Base-by-base conservation (phyloP, 768 basidiomycete genomes). In the Pleurotus eryngii region DNA sequence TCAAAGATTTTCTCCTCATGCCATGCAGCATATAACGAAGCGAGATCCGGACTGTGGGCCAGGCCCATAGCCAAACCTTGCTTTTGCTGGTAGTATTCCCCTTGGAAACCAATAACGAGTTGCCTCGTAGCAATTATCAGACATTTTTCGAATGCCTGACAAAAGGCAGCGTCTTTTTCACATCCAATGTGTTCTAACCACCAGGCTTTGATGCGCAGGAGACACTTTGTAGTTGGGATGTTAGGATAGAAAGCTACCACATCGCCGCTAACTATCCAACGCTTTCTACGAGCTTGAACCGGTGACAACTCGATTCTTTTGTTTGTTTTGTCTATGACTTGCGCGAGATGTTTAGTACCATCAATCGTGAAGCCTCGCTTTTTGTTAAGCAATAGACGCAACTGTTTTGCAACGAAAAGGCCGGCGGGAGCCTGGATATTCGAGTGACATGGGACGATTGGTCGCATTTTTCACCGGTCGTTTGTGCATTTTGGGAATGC, bases 181-280 rank as follows among this genome's bases (percentile, higher is more conserved):
- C 46, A 30, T 38, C 49, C 39, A 18, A 49, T 8, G 38, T 49
- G 48, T 22, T 57, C 43, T 49, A 48, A 35, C 59, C 61, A 22
- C 14, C 57, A 17, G 17, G 63, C 53, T 6, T 35, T 18, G 4
- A 65, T 60, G n/a, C 69, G 64, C 18, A 53, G 59, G 2, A 67
- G 24, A 46, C 62, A 66, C n/a, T 37, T 22, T 12, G 64, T 43
- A 0, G 65, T 6, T 7, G 65, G 59, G 4, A 72, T 61, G 38
- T 70, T 69, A 0, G 72, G 70, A 47, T 73, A 73, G 46, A 63
- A 73, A 1, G 72, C 70, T 9, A 71, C 69, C 42, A 73, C 67
- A 60, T 73, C 71, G 26, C 72, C 70, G 3, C 68, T 67, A 1
- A 72, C 67, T 8, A 73, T 56, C 24, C 40, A 71, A 18, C 45